These are phyloP conservation scores for Leccinum subtestaceum DNA, from an alignment of 768 basidiomycete species.

Conservation along the genomic window DNA sequence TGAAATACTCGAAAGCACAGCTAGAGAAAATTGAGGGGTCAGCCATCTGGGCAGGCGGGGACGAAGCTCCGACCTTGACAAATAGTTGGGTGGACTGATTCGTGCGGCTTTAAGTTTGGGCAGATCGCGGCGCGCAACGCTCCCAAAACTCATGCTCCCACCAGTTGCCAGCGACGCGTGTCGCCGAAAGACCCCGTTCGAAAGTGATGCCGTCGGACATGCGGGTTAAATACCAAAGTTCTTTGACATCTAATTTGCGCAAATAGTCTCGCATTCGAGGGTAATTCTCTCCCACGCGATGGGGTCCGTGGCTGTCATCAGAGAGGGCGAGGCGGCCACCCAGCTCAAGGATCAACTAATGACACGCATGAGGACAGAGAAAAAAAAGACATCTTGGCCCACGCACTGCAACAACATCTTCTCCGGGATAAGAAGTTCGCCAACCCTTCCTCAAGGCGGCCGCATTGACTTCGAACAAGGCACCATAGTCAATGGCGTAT, in stretches of 20 bases:
- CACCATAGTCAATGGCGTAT: slow-evolving; percentile 76
- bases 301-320: slow-evolving; percentile 93
- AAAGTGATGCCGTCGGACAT: slow-evolving; percentile 30
- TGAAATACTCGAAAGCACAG: slow-evolving; percentile 20
- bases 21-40: slow-evolving; percentile 13
- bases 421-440: slow-evolving; percentile 78
- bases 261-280: slow-evolving; percentile 63
- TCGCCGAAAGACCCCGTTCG: slow-evolving; percentile 37
- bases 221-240: slow-evolving; percentile 61
- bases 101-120: slow-evolving; percentile 16
- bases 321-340: slow-evolving; percentile 83
- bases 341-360: slow-evolving; percentile 64
- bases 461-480: slow-evolving; percentile 89
- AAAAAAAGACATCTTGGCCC: slow-evolving; percentile 16
- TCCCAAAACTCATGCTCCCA: slow-evolving; percentile 61
- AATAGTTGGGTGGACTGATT: slow-evolving; percentile 5
- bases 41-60: slow-evolving; percentile 14
- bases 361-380: slow-evolving; percentile 10
- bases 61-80: slow-evolving; percentile 22
- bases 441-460: slow-evolving; percentile 93
- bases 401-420: slow-evolving; percentile 71
- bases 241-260: slow-evolving; percentile 50
- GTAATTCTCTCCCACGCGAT: slow-evolving; percentile 87
- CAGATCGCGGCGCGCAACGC: slow-evolving; percentile 9
- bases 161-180: slow-evolving; percentile 52